Percentiles rank a stretch among this genome's conserved stretches.
These are phyloP conservation scores for Botrytis aclada DNA, from an alignment of 2,329 filamentous ascomycete genomes.

Conservation along the genomic window DNA sequence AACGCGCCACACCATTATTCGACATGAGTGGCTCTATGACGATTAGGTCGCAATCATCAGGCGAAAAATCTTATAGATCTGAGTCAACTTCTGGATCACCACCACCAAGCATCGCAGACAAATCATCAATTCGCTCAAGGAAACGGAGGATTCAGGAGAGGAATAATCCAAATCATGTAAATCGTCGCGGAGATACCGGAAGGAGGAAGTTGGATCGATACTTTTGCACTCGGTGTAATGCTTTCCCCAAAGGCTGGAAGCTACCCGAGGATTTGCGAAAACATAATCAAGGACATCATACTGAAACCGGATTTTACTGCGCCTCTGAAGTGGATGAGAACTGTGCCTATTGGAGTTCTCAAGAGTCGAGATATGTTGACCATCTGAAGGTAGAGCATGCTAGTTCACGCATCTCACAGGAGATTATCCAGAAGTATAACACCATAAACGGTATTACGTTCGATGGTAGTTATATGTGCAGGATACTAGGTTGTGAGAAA, in stretches of 20 bases:
- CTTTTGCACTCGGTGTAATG: slow-evolving; percentile 2
- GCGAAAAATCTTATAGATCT: not conserved
- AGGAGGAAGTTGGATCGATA: slow-evolving; percentile 5
- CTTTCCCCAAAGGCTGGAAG: slow-evolving; percentile 9
- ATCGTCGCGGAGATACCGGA: slow-evolving; percentile 1
- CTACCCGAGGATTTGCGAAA: slow-evolving; percentile 2
- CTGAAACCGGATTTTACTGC: slow-evolving; percentile 5
- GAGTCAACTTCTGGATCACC: slow-evolving; percentile 4
- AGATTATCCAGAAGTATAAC: not conserved
- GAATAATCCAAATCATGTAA: not conserved
- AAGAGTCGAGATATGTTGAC: slow-evolving; percentile 1
- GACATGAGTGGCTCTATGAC: not conserved
- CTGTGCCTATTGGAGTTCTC: slow-evolving; percentile 6
- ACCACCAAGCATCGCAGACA: not conserved
- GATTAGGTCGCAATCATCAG: not conserved
- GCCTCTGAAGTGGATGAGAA: not conserved
- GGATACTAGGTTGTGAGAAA: slow-evolving; percentile 1
- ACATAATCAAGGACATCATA: slow-evolving; percentile 6
- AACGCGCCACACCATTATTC: not conserved
- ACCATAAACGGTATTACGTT: not conserved
- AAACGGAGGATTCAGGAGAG: not conserved
- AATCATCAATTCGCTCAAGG: not conserved
- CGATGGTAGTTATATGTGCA: not conserved
- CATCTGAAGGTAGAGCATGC: slow-evolving; percentile 8
- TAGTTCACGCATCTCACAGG: not conserved